A percentile compares a stretch with the other conserved stretches of the same genome.
Evolutionary conservation across 2,329 filamentous ascomycete genomes (phyloP).

Genomic region (Ophiosphaerella herpotricha): DNA sequence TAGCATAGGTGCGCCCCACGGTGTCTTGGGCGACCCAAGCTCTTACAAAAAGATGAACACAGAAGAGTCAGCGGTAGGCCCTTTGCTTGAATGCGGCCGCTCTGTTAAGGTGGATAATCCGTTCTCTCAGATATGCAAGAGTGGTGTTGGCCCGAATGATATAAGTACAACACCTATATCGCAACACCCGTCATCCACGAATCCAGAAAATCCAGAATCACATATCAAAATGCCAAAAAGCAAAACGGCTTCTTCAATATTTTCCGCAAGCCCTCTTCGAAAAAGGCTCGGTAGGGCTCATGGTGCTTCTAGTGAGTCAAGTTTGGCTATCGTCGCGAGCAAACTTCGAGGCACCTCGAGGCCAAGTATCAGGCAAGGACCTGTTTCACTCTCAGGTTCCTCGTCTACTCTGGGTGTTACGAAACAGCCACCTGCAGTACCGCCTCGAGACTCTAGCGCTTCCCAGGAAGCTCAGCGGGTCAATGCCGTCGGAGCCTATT

Average conservation of each 20-base stretch:
- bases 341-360: slow-evolving; percentile 27
- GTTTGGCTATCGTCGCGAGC: slow-evolving; percentile 18
- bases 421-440: slow-evolving; percentile 27
- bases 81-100: too few relatives aligned
- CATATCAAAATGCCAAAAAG: slow-evolving; percentile 3
- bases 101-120: slow-evolving; percentile 12
- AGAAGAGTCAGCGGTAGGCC: too few relatives aligned
- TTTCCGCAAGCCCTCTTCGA: slow-evolving; percentile 12
- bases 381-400: slow-evolving; percentile 25
- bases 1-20: slow-evolving; percentile 28
- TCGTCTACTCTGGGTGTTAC: slow-evolving; percentile 25
- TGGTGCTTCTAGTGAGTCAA: slow-evolving; percentile 21
- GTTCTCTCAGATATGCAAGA: slow-evolving; percentile 30
- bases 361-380: slow-evolving; percentile 23
- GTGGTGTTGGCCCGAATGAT: slow-evolving; percentile 24
- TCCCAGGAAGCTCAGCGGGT: slow-evolving; percentile 40
- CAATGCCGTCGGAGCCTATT: slow-evolving; percentile 31
- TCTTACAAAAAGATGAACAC: too few relatives aligned
- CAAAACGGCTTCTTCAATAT: too few relatives aligned
- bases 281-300: slow-evolving; percentile 16
- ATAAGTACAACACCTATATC: slow-evolving; percentile 20
- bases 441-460: slow-evolving; percentile 39
- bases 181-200: slow-evolving; percentile 10
- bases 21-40: not conserved
- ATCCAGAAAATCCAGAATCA: not conserved